Evolutionary conservation across 768 basidiomycete species (phyloP), one percentile per base, ranked within the genome.

Genomic region (Naganishia vishniacii): DNA sequence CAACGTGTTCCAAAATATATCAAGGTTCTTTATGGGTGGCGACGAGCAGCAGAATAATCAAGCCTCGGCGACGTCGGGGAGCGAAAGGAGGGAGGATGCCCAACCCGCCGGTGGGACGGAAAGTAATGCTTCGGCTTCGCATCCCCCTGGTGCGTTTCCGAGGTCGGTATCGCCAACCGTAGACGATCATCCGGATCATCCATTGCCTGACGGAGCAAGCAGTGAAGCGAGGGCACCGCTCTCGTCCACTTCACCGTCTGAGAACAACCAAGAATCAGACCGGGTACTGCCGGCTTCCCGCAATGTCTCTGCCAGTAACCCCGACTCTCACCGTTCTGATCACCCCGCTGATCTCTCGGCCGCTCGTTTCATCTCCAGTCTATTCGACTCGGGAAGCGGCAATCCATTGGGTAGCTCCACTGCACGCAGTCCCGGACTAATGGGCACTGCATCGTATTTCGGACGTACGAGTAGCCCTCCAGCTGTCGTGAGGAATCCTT

Each of bases 391-490:
- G 23, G n/a, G 20, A 56, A 37, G 53, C 37, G 53, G 53, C 23
- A 56, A 34, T 26, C 53, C 53, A 11, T 12, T 40, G 20, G 53
- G 53, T 2, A 40, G 18, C 20, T 7, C 2, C 23, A 3, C 23
- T 26, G 23, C 53, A 11, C 53, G 37, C 12, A 56, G 53, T 31
- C 53, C 53, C 7, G 53, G 53, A 5, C 53, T 34, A 23, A 56
- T 56, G 53, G 53, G 53, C 13, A 56, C 53, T 15, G 53, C 53
- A 18, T 56, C 53, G 20, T 56, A 56, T 41, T 40, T 56, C 23
- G 53, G 53, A 25, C 53, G 53, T 25, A 56, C 53, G 13, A 25
- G 20, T 9, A 56, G 53, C 32, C 34, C 32, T 8, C 53, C 34
- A 15, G 32, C 16, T 23, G n/a, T 56, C 34, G 18, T 37, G 15